Evolutionary conservation across 306 rosid genomes (phyloP), one percentile per base, ranked within the genome.

Genomic region (Pterocarpus santalinus): DNA sequence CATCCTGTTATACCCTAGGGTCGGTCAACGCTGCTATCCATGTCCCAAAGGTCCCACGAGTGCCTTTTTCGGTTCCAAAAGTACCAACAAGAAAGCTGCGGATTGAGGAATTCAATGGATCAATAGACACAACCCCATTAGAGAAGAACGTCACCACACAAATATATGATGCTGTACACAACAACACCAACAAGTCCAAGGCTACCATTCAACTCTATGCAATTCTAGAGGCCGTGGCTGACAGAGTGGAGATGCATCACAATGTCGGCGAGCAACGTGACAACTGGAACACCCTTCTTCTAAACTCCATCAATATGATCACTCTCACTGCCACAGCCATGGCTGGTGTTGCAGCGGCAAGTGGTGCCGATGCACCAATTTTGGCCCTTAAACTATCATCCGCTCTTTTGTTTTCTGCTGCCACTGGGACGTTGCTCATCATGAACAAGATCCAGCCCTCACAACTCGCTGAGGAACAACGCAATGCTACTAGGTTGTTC

Each of bases 401-500:
- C 1, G 34, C 89, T 17, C 80, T 87, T 7, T 78, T 91, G 28
- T 89, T 86, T 60, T 39, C 89, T 8, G 92, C 91, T 0, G 92
- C 93, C 58, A 81, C 91, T 0, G 92, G 93, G 60, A 41, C 89
- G 89, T 8, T 82, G 7, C 65, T 87, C 5, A n/a, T 76, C 22
- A 88, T 86, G 79, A 89, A 86, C 86, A 88, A 89, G 77, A 75
- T 88, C 39, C 96, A 91, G 77, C 94, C 96, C 0, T 91, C 96
- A 7, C 96, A 91, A 16, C 88, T 91, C 1, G 85, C 89, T 0
- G 94, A 91, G 77, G 94, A 91, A 47, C 91, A 91, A 41, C 90
- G 92, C 1, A 89, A 86, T 2, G 92, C 91, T 0, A 58, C 86
- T 1, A 91, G 87, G 51, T 78, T 86, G 69, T 91, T 91, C 66